Percentiles rank a stretch among this genome's conserved stretches.
Conservation (phyloP, 2,329 filamentous ascomycete genomes). For the Diaporthe citrichinensis region DNA sequence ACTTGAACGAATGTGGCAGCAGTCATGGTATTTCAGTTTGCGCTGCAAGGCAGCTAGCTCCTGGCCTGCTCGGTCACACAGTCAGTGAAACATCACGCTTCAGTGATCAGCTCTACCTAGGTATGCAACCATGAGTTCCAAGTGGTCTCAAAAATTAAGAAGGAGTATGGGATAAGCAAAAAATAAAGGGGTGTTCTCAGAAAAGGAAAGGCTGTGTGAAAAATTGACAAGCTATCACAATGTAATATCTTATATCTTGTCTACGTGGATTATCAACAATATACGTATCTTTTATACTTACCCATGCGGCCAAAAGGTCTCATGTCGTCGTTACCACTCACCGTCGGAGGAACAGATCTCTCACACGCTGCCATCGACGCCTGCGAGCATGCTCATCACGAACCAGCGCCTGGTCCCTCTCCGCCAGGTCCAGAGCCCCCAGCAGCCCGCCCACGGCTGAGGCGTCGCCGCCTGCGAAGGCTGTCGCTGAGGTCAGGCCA, state of each 20-base stretch:
- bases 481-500: not conserved
- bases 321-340: not conserved
- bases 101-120: not conserved
- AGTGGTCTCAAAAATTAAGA: not conserved
- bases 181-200: not conserved
- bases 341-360: not conserved
- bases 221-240: not conserved
- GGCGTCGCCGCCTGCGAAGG: not conserved
- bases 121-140: not conserved
- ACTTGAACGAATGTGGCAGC: not conserved
- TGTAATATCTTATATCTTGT: not conserved
- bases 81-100: not conserved
- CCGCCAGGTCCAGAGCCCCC: not conserved
- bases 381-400: not conserved
- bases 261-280: not conserved
- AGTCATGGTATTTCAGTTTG: not conserved
- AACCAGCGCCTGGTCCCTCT: not conserved
- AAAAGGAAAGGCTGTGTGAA: not conserved
- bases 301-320: too few relatives aligned
- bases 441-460: not conserved
- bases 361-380: not conserved
- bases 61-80: not conserved
- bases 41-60: slow-evolving; percentile 1
- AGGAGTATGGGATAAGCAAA: not conserved
- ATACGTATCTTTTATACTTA: not conserved